Conservation (phyloP, 768 basidiomycete genomes). For the Lentinula lateritia region DNA sequence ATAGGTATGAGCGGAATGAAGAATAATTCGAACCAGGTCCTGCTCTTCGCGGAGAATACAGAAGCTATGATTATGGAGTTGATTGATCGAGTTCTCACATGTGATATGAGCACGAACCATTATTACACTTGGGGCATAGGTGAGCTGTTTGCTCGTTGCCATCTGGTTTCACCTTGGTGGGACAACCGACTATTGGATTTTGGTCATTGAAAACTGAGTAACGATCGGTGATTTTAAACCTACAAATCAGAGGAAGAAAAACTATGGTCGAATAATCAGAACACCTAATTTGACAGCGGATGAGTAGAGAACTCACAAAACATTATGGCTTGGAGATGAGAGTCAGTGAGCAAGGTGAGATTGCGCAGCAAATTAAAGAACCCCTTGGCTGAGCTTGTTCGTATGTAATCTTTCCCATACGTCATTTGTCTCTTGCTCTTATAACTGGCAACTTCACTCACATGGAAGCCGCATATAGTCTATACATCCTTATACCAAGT, state of each 20-base stretch:
- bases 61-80: constrained; percentile 4
- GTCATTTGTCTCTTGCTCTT: too few species aligned
- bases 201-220: background rate
- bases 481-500: too few species aligned
- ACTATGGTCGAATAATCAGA: background rate
- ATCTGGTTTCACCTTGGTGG: constrained; percentile 6
- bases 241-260: constrained; percentile 1
- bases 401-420: too few species aligned
- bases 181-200: constrained; percentile 2
- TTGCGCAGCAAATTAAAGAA: too few species aligned
- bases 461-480: too few species aligned
- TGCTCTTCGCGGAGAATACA: constrained; percentile 13
- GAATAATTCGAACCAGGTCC: constrained; percentile 14
- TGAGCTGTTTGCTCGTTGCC: constrained; percentile 6
- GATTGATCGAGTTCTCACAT: background rate
- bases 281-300: background rate
- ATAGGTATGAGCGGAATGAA: constrained; percentile 13
- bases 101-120: background rate
- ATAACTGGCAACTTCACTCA: too few species aligned
- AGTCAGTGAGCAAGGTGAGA: background rate
- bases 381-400: too few species aligned
- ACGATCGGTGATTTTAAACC: background rate
- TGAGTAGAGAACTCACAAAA: constrained; percentile 1
- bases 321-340: background rate
- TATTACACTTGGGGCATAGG: constrained; percentile 9